Evolutionary conservation across 257 asterid species (phyloP).

Genomic region (Solanum virginianum): DNA sequence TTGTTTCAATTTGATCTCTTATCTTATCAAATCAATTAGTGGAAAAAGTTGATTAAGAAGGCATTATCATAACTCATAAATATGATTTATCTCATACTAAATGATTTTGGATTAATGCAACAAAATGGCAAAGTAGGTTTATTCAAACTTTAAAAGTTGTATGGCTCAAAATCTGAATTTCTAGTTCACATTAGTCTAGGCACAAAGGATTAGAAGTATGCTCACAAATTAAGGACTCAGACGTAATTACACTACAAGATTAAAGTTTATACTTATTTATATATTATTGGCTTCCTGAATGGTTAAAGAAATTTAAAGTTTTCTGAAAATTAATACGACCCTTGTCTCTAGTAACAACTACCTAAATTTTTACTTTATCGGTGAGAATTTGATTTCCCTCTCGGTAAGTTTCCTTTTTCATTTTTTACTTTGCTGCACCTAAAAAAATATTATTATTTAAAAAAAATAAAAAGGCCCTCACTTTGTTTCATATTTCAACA

Average conservation of each 20-base stretch:
- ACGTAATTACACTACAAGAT: background rate
- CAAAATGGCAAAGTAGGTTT: background rate
- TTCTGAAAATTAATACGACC: background rate
- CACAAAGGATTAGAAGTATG: background rate
- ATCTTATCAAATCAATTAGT: background rate
- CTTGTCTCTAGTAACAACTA: too few species aligned
- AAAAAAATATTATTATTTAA: too few species aligned
- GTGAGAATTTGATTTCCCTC: background rate
- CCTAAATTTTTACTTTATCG: background rate
- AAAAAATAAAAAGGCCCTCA: too few species aligned
- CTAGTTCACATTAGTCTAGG: background rate
- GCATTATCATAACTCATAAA: background rate
- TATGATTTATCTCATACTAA: background rate
- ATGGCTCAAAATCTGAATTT: background rate
- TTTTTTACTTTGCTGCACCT: background rate
- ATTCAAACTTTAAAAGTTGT: background rate
- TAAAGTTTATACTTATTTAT: background rate
- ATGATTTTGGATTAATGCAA: background rate
- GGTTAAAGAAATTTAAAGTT: background rate
- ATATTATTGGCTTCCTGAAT: background rate
- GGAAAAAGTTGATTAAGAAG: background rate
- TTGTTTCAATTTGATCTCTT: background rate
- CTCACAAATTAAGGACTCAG: background rate
- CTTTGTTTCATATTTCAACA: background rate
- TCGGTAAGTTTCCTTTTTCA: background rate